Evolutionary conservation across 2,329 filamentous ascomycete genomes (phyloP), one percentile per base, ranked within the genome.

Genomic region (Aspergillus sp.): DNA sequence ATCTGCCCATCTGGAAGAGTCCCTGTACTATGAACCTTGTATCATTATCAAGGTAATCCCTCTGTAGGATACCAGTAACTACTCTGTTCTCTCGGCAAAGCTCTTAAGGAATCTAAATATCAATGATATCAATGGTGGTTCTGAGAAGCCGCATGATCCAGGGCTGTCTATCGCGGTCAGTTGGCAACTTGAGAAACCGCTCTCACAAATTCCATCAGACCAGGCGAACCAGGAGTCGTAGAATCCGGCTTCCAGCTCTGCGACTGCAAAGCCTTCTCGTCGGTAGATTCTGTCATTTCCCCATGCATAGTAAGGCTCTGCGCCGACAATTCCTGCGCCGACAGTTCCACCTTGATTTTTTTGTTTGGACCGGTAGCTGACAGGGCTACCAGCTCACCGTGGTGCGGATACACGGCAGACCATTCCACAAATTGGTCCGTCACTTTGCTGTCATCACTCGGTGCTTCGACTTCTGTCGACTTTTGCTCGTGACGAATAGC

Each of bases 291-390:
- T 4, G 56, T 52, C 16, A 60, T 46, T 0, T 56, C 58, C 10
- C 53, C 57, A 13, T 45, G 53, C 10, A 63, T 49, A 1, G 57
- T 44, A 45, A 61, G 63, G 5, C 57, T 59, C 13, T 61, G 54
- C 2, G 70, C 41, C 2, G 50, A 58, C 19, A 74, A 41, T 25
- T 64, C 61, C 9, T 66, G 50, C 14, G 60, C 63, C 6, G 64
- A 62, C 7, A 74, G 45, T 9, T 50, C 53, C 20, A 74, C 54
- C 19, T 62, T 66, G 56, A 73, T 61, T 56, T 71, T 73, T 43
- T 61, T 69, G 47, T 61, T 60, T 13, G 58, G 59, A 11, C 58
- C 59, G 2, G 54, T 48, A 10, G 53, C 45, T 5, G 58, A 58
- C 9, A 55, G 55, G 0, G 66, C 56, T 6, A 67, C 40, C 14